Evolutionary conservation across 2,329 filamentous ascomycete species (phyloP), one percentile per base, ranked within the genome.

Genomic region (Fusarium nematophilum): DNA sequence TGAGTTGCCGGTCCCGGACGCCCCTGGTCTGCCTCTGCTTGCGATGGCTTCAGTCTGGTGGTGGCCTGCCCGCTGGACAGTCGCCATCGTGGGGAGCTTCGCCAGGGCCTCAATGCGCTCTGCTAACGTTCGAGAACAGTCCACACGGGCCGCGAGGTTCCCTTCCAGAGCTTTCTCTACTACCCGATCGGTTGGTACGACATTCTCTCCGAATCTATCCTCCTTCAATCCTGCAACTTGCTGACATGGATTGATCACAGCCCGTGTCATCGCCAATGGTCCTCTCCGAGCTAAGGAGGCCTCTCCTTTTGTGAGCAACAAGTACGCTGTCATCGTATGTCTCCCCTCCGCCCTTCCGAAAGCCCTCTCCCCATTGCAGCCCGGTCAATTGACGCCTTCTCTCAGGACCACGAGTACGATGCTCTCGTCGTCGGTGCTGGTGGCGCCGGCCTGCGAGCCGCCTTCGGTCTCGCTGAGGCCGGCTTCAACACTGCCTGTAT

Each of bases 341-440:
- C 67, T 8, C 26, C 26, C 34, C 43, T 33, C 29, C 42, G 48
- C 57, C 31, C 29, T 27, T 26, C 45, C 34, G 36, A 21, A 14
- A 52, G 26, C 43, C 7, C 46, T n/a, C 29, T 25, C 30, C 42
- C 18, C 21, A 9, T 34, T 11, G 17, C 47, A 47, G 47, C 30
- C 36, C n/a, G n/a, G n/a, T 62, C 60, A 62, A 66, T 64, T 66
- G 64, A 71, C 66, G 6, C 39, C 53, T 60, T 47, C 53, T 52
- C 47, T 86, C 59, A 93, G 88, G 95, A 98, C 78, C 95, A 99
- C 81, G 93, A 98, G 81, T 98, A 97, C 80, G 95, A 98, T 90
- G 94, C 94, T 61, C 84, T 99, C 70, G 95, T 99, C 59, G 92
- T 95, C 65, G 91, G 91, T 70, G 91, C 91, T 60, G 91, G 91